phyloP scores from a whole-genome alignment of 177 flowering plant genomes.

The Vitis hybrid region DNA sequence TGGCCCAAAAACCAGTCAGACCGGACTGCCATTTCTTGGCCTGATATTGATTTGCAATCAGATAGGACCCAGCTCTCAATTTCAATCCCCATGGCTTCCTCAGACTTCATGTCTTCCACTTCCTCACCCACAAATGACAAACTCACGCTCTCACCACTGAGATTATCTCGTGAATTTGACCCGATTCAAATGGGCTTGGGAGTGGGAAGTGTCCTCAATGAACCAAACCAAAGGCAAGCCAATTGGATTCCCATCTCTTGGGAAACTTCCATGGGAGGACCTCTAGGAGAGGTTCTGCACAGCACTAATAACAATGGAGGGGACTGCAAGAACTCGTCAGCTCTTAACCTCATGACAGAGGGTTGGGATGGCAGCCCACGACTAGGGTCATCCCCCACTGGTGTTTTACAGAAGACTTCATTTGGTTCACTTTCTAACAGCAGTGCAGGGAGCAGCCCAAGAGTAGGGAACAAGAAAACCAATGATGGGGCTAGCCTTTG shows the following conservation, averaged over 20 bases:
- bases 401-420: constrained; percentile 63
- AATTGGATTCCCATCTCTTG: constrained; percentile 70
- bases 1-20: constrained; percentile 59
- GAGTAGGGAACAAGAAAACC: constrained; percentile 43
- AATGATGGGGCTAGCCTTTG: constrained; percentile 36
- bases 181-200: constrained; percentile 66
- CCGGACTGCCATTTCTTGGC: constrained; percentile 44
- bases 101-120: constrained; percentile 55
- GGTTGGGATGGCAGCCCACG: constrained; percentile 62
- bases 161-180: constrained; percentile 49
- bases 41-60: constrained; percentile 40
- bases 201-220: constrained; percentile 35
- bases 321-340: constrained; percentile 39
- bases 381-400: constrained; percentile 66
- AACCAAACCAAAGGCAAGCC: constrained; percentile 40
- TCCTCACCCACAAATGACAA: constrained; percentile 60
- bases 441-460: constrained; percentile 84
- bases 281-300: constrained; percentile 79
- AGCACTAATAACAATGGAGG: constrained; percentile 22
- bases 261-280: constrained; percentile 79
- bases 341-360: constrained; percentile 59
- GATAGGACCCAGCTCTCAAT: constrained; percentile 72
- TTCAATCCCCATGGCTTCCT: constrained; percentile 57
- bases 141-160: constrained; percentile 51
- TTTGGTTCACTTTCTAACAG: constrained; percentile 75